Conservation (phyloP, 2,329 filamentous ascomycete species). For the Diaporthe ilicicola region DNA sequence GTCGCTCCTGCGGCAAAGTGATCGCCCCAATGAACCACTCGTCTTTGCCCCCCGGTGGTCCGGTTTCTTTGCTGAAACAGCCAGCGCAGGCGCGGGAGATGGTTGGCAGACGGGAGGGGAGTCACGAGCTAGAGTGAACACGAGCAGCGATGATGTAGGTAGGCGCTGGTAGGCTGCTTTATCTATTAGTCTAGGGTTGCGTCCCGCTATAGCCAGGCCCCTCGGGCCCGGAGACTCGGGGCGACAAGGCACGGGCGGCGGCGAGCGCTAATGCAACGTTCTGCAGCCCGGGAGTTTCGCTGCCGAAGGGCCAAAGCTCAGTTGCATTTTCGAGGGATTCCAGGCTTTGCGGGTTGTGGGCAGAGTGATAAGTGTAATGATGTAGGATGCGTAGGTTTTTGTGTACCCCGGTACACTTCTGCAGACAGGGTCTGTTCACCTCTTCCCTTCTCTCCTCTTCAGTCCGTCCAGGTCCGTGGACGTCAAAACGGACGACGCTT, state of each 20-base stretch:
- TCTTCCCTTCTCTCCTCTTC: too few relatives aligned
- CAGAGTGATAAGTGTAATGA: slow-evolving; percentile 4
- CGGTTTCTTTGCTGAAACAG: too few relatives aligned
- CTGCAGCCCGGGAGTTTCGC: neutral
- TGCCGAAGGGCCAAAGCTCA: neutral
- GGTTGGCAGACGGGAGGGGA: too few relatives aligned
- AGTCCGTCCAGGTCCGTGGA: neutral
- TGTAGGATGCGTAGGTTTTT: neutral
- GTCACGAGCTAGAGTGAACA: too few relatives aligned
- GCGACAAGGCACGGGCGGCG: neutral
- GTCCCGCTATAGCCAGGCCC: neutral
- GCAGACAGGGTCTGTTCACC: too few relatives aligned
- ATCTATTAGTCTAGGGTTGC: neutral
- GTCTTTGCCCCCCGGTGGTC: too few relatives aligned
- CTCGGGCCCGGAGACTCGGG: slow-evolving; percentile 6
- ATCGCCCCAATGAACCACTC: too few relatives aligned
- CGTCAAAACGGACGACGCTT: neutral
- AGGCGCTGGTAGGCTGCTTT: neutral
- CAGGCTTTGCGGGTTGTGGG: neutral
- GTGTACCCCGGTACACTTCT: too few relatives aligned
- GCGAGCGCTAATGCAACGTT: slow-evolving; percentile 1
- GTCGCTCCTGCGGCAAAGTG: neutral
- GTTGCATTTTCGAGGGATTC: too few relatives aligned
- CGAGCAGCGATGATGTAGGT: too few relatives aligned
- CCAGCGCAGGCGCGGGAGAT: too few relatives aligned